A percentile compares a stretch with the other conserved stretches of the same genome.
phyloP scores from a whole-genome alignment of 441 rosid species.

The Arabidopsis hybrid region DNA sequence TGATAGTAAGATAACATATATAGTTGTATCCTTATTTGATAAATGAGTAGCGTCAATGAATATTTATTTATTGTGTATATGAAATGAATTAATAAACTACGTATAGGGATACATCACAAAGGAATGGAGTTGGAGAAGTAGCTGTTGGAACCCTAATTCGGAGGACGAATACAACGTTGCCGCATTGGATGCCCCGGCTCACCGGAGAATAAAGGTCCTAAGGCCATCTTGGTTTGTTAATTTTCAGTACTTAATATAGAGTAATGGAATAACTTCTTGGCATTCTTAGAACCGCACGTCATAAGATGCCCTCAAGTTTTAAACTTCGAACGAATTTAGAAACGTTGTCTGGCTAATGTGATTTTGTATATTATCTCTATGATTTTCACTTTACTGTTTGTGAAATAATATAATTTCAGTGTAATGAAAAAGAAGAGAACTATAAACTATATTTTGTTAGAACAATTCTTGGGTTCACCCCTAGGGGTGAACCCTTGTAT shows the following conservation, averaged over 20 bases:
- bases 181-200: constrained; percentile 44
- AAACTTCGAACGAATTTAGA: too few relatives aligned
- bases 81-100: background rate
- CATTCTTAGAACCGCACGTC: too few relatives aligned
- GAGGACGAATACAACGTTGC: constrained; percentile 30
- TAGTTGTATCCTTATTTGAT: constrained; percentile 8
- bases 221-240: constrained; percentile 13
- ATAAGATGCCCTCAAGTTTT: too few relatives aligned
- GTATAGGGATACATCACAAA: constrained; percentile 23
- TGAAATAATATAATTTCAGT: too few relatives aligned
- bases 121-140: constrained; percentile 21
- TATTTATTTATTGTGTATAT: background rate
- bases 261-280: constrained; percentile 24
- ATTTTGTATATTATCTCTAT: too few relatives aligned
- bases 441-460: too few relatives aligned
- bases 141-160: constrained; percentile 10
- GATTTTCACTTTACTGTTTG: too few relatives aligned
- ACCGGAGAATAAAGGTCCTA: constrained; percentile 15
- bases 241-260: constrained; percentile 8
- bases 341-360: too few relatives aligned
- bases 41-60: background rate
- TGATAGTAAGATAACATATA: background rate
- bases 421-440: too few relatives aligned
- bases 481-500: too few relatives aligned
- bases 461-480: too few relatives aligned